A percentile compares a stretch with the other conserved stretches of the same genome.
phyloP scores from a whole-genome alignment of 2,329 filamentous ascomycete species.

The Ceratocystis ficicola region DNA sequence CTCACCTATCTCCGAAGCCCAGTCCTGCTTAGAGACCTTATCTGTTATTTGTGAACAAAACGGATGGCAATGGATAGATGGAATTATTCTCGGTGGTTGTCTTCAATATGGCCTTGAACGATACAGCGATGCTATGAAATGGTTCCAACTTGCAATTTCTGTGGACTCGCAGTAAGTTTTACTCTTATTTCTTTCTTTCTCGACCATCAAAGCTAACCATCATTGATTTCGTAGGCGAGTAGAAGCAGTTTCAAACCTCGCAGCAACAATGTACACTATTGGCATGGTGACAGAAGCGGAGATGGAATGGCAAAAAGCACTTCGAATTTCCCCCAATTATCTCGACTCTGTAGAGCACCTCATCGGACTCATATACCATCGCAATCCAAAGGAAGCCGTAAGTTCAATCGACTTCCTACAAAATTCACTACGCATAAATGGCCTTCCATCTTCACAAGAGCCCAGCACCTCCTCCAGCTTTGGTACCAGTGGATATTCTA shows the following conservation, averaged over 20 bases:
- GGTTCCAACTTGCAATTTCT: slow-evolving; percentile 54
- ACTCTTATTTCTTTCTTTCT: not conserved
- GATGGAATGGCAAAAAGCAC: slow-evolving; percentile 70
- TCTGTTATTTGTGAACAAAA: slow-evolving; percentile 65
- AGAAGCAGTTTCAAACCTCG: slow-evolving; percentile 86
- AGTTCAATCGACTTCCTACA: slow-evolving; percentile 80
- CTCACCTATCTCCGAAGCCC: slow-evolving; percentile 34
- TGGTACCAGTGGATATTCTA: slow-evolving; percentile 60
- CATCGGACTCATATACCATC: slow-evolving; percentile 73
- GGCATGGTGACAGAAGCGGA: slow-evolving; percentile 74
- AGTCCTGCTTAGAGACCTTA: slow-evolving; percentile 57
- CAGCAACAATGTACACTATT: slow-evolving; percentile 75
- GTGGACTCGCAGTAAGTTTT: slow-evolving; percentile 43
- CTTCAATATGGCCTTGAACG: slow-evolving; percentile 80
- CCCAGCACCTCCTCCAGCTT: slow-evolving; percentile 25
- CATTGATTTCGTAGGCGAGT: slow-evolving; percentile 49
- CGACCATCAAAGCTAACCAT: slow-evolving; percentile 23
- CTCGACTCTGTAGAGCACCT: slow-evolving; percentile 94
- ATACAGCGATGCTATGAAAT: slow-evolving; percentile 63
- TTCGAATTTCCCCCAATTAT: slow-evolving; percentile 72
- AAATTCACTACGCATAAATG: slow-evolving; percentile 41
- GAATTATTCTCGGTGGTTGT: slow-evolving; percentile 82
- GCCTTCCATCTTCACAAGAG: slow-evolving; percentile 14
- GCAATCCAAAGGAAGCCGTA: slow-evolving; percentile 73
- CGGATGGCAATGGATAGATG: slow-evolving; percentile 81